Base-by-base conservation (phyloP, 2,329 filamentous ascomycete genomes). In the Xylariaceae sp. region DNA sequence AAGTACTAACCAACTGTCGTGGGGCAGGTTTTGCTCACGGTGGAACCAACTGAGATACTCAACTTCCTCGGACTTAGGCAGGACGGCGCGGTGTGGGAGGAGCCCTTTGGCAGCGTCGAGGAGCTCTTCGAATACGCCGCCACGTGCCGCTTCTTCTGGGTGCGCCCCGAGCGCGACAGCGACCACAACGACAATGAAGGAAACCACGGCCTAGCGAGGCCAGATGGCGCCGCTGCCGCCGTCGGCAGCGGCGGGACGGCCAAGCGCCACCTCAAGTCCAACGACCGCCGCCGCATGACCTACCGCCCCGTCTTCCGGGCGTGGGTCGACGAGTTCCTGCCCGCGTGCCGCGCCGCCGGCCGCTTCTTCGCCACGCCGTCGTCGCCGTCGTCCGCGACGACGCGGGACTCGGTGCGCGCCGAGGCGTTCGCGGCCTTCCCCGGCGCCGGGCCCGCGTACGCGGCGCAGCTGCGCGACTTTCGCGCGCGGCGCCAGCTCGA, bases 301-400 rank as follows among this genome's bases (percentile, higher is more conserved):
- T 61, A 65, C 25, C 68, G 83, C 0, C 66, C 68, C 0, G 64
- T 77, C 18, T 87, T 77, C 50, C 60, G 61, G 2, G 52, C 54
- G 5, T 89, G 81, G 69, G 53, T 80, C 4, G 64, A 79, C 1
- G 72, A 78, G 5, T 87, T 75, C 41, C 55, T 82, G n/a, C 75
- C 77, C 0, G 49, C 47, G 3, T 71, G 72, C 37, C 59, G 64
- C 2, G 56, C 56, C 1, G 37, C 63, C 16, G 60, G 59, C 0
- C 31, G 14, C 2, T 14, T 27, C 14, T 14, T 14, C 13, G 24
- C 8, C 6, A 9, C 8, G 8, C 8, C 6, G 18, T 24, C 13
- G 0, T 43, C 49, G 2, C 51, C 2, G 60, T 77, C 15, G n/a
- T n/a, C n/a, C n/a, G n/a, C n/a, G 57, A 68, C 5, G 33, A 61